Base-by-base conservation (phyloP, 2,329 filamentous ascomycete species). In the Diplocarpon mali region DNA sequence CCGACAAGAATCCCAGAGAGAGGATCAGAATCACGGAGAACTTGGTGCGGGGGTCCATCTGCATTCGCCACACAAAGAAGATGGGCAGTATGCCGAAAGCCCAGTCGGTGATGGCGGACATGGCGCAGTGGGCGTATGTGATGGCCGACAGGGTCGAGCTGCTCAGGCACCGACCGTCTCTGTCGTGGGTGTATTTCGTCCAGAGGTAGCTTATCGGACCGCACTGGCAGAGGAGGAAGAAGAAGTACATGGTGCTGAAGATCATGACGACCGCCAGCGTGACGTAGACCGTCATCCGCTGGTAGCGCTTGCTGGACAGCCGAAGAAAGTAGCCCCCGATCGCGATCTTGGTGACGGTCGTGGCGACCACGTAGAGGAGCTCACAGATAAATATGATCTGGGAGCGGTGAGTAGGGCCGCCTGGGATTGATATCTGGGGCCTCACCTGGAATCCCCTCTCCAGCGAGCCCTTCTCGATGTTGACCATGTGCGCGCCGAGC, bases 1-100 rank as follows among this genome's bases (percentile, higher is more conserved):
- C 65, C 38, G 62, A 68, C 66, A 67, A 56, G 41, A 64, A 63
- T 14, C 66, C 66, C 5, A 69, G 56, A 29, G 50, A 54, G 1
- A 62, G 49, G 45, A 62, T 55, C 2, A 60, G 40, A 29, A 60
- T 48, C 12, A 67, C 57, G 27, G 62, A 67, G 3, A 55, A n/a
- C 31, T 60, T 60, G 15, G 58, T 60, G 2, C 54, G 45, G 1
- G 53, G 47, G 40, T 53, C 54, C 56, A 60, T 59, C 45, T 54
- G 46, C 51, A 60, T 51, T 14, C 47, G 54, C 50, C 53, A 55
- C 1, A 60, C 57, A 37, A 60, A 57, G 35, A 57, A 57, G 2
- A 58, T 51, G 6, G 58, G 58, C 8, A 60, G 38, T 6, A 60
- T 55, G 3, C 58, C 57, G 43, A 60, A 60, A 6, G 50, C 40